A percentile compares a stretch with the other conserved stretches of the same genome.
phyloP scores from a whole-genome alignment of 805 yeast species.

The Cephaloascus albidus region DNA sequence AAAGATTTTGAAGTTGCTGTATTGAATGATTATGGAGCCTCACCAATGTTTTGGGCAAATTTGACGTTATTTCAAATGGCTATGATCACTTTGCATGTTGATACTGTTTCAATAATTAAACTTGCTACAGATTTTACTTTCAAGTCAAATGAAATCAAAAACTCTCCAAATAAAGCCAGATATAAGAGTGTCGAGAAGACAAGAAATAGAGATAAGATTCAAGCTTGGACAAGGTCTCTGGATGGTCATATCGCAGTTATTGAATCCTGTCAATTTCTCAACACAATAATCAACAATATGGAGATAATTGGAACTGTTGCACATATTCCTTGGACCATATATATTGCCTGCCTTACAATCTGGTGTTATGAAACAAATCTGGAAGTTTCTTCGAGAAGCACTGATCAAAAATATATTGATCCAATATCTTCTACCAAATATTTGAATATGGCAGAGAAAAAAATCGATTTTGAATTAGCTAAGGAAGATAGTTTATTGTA shows the following conservation, averaged over 20 bases:
- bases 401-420: neutral
- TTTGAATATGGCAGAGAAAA: neutral
- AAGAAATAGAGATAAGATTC: constrained; percentile 6
- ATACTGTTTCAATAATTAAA: constrained; percentile 8
- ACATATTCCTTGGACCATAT: constrained; percentile 10
- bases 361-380: constrained; percentile 9
- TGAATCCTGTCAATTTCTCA: constrained; percentile 16
- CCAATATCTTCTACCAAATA: neutral
- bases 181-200: constrained; percentile 7
- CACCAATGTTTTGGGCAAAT: constrained; percentile 23
- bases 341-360: constrained; percentile 3
- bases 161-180: constrained; percentile 2
- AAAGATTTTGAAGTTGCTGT: neutral
- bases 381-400: neutral
- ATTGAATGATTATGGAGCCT: constrained; percentile 20
- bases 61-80: constrained; percentile 14
- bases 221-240: constrained; percentile 14
- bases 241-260: constrained; percentile 13
- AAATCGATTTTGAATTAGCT: neutral
- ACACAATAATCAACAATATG: constrained; percentile 12
- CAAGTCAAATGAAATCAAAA: constrained; percentile 1
- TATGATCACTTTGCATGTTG: constrained; percentile 14
- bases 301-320: constrained; percentile 11
- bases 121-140: constrained; percentile 4
- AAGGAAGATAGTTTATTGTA: neutral